Conservation (phyloP, 306 rosid species). For the Albizia julibrissin region DNA sequence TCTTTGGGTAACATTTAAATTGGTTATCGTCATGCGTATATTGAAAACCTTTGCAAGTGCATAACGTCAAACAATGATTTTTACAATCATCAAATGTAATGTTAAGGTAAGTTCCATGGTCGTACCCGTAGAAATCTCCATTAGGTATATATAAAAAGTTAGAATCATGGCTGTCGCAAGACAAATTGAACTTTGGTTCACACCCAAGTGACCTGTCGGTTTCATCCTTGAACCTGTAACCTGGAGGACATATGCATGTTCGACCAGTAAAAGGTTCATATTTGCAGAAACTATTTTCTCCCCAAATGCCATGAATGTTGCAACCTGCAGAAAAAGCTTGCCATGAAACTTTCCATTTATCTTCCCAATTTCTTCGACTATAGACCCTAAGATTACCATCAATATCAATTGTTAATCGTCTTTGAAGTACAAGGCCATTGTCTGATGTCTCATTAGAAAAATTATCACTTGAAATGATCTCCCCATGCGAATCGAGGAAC, state of each 20-base stretch:
- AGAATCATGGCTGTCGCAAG: conserved; percentile 6
- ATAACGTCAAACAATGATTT: conserved; percentile 22
- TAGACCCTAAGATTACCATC: conserved; percentile 22
- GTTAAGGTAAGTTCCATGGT: background rate
- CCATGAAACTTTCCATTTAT: conserved; percentile 39
- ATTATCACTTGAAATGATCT: conserved; percentile 13
- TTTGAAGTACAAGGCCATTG: background rate
- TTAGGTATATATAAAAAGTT: background rate
- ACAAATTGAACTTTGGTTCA: conserved; percentile 30
- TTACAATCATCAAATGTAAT: conserved; percentile 24
- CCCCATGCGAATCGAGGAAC: conserved; percentile 11
- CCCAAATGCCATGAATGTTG: conserved; percentile 37
- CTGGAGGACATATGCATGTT: conserved; percentile 34
- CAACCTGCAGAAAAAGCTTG: conserved; percentile 5
- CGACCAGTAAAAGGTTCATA: conserved; percentile 20
- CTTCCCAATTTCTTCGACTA: background rate
- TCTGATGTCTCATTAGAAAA: background rate
- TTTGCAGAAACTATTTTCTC: conserved; percentile 27
- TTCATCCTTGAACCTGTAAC: conserved; percentile 23
- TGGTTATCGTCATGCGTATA: background rate
- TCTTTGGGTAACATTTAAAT: background rate
- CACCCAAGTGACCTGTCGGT: conserved; percentile 49
- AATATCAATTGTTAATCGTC: background rate
- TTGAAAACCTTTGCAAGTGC: background rate
- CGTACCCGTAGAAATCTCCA: conserved; percentile 40